phyloP scores from a whole-genome alignment of 768 basidiomycete species.

The Chalciporus piperatus region DNA sequence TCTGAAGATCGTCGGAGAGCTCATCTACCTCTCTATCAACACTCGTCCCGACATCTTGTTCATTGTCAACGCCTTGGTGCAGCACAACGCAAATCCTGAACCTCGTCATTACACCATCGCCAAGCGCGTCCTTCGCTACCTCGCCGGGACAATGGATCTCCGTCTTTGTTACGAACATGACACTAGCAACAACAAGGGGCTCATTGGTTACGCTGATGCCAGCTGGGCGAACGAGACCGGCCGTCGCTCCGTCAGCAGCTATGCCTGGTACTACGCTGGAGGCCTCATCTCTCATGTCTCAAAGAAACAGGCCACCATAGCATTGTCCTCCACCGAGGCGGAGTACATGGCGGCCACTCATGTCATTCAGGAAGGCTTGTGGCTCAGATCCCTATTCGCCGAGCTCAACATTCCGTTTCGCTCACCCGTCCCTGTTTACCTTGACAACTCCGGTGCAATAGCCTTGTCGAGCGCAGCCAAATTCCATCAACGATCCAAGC shows the following conservation, averaged over 20 bases:
- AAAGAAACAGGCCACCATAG: not conserved
- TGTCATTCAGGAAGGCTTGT: not conserved
- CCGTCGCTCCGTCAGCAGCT: too few species aligned
- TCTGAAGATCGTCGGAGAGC: constrained; percentile 11
- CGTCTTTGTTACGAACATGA: too few species aligned
- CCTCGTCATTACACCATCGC: too few species aligned
- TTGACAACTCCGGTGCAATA: not conserved
- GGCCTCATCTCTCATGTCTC: too few species aligned
- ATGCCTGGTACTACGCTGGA: too few species aligned
- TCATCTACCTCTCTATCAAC: constrained; percentile 28
- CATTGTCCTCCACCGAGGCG: not conserved
- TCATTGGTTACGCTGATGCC: too few species aligned
- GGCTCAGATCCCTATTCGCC: not conserved
- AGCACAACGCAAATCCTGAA: constrained; percentile 2
- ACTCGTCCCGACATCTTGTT: constrained; percentile 32
- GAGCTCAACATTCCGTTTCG: not conserved
- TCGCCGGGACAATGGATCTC: too few species aligned
- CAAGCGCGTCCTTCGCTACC: too few species aligned
- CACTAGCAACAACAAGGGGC: too few species aligned
- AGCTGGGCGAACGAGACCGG: too few species aligned
- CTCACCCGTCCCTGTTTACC: not conserved
- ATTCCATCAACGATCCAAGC: too few species aligned
- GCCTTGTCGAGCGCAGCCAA: too few species aligned
- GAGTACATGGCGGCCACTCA: not conserved
- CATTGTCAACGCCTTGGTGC: constrained; percentile 22